Evolutionary conservation across 2,329 filamentous ascomycete species (phyloP), one percentile per base, ranked within the genome.

Genomic region (Boeremia exigua): DNA sequence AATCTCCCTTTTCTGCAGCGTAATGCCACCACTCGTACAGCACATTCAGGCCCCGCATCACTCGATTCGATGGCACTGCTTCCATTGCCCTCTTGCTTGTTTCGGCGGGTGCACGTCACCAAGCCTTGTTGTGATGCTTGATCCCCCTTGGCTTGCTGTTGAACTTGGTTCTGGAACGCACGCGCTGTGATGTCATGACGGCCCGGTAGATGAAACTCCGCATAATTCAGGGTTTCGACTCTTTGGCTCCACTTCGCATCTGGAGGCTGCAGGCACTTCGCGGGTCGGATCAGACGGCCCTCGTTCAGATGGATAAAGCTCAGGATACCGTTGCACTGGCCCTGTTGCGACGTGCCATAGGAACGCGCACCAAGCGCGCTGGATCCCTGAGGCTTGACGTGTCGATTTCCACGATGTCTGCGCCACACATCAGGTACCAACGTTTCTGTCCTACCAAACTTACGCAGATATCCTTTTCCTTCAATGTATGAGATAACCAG

Each of bases 121-220:
- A 67, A 69, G 66, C 65, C 60, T 67, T 42, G 37, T 50, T 39
- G 57, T 54, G 62, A 61, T 62, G 66, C 66, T 68, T 68, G 62
- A 64, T 29, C 47, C 54, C 59, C 57, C 65, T 69, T 67, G 59
- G 63, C 64, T 57, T 32, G 39, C 23, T 28, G 23, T 48, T 49
- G 47, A 38, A 49, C 59, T 58, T 43, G 58, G 59, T 64, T 59
- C 59, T 55, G 46, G 49, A 45, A 48, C 48, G 47, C 45, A 58
- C 52, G 62, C 58, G 52, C 46, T 17, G 52, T 66, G 65, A 68
- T 63, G 63, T 67, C 60, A 62, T 33, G n/a, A 36, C 54, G 45
- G 50, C 53, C 54, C 43, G 37, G 46, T 30, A 39, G 43, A 8
- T 27, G 29, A 43, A 3, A 25, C 53, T 51, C 58, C 52, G 46